Base-by-base conservation (phyloP, 306 rosid genomes). In the Malus asiatica region DNA sequence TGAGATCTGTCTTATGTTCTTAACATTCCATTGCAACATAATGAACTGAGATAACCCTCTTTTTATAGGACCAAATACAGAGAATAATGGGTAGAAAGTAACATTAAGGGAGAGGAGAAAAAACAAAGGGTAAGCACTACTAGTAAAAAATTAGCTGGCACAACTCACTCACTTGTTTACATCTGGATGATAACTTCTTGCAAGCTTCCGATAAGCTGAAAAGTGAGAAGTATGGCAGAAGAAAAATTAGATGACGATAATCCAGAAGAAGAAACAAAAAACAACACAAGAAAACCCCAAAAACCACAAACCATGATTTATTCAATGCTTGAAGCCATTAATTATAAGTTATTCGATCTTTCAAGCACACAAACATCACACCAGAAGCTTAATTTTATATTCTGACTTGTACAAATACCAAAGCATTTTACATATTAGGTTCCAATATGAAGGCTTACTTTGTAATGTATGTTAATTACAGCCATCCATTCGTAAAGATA, bases 171-270 rank as follows among this genome's bases (percentile, higher is more conserved):
- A 96, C 99, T 95, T 95, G 90, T 92, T 95, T 69, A 95, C 99
- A 80, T 95, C 99, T 18, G 99, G 99, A 79, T 95, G 99, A 82
- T 76, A 92, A 82, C 79, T 90, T 79, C 99, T 89, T 48, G 99
- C 99, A 79, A 95, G 98, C 85, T 90, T 95, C 85, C 99, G 88
- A 70, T 95, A 95, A 70, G 98, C 99, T 95, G 97, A 82, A 90
- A 81, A 32, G 63, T 72, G 51, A 77, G 79, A 68, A 78, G 69
- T n/a, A 62, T 4, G 59, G 59, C 25, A 48, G 29, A 76, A 59
- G 59, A 62, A 46, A 72, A 19, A 7, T 44, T 33, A 62, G 30
- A 32, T 25, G 22, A 48, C 0, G 5, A 16, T 13, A 57, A 44
- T 45, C 61, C 11, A 33, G 20, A 32, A n/a, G 27, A n/a, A 40